Conservation (phyloP, 495 filamentous ascomycete species). For the Xylaria bambusicola region DNA sequence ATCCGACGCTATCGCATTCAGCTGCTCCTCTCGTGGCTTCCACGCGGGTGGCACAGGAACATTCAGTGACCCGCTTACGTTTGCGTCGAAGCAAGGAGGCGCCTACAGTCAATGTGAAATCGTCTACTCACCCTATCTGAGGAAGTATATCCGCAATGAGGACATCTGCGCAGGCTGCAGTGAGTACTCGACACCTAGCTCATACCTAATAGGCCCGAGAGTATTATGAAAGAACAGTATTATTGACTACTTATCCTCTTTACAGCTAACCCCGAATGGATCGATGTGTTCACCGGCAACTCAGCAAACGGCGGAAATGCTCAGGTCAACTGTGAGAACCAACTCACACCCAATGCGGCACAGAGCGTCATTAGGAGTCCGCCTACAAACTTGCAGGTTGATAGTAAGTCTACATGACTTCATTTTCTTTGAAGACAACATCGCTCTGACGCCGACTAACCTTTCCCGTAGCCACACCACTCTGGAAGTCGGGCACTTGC, state of each 20-base stretch:
- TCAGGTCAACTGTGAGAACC: slow-evolving; percentile 42
- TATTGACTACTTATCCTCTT: not conserved
- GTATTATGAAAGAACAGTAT: not conserved
- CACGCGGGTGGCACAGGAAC: slow-evolving; percentile 44
- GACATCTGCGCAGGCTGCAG: slow-evolving; percentile 25
- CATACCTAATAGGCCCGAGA: not conserved
- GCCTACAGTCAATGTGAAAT: slow-evolving; percentile 48
- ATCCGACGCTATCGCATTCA: slow-evolving; percentile 37
- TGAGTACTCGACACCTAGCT: slow-evolving; percentile 8
- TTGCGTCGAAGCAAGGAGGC: slow-evolving; percentile 41
- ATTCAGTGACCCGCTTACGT: slow-evolving; percentile 48
- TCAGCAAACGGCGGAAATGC: slow-evolving; percentile 33
- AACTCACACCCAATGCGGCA: slow-evolving; percentile 29
- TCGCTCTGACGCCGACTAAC: not conserved
- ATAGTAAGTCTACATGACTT: slow-evolving; percentile 20
- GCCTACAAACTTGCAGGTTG: slow-evolving; percentile 20
- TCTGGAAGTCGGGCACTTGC: slow-evolving; percentile 21
- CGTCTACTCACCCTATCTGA: slow-evolving; percentile 46
- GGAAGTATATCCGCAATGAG: slow-evolving; percentile 43
- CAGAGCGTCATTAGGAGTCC: slow-evolving; percentile 24
- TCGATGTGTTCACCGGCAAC: slow-evolving; percentile 28
- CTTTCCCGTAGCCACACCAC: slow-evolving; percentile 22
- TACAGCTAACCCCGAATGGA: slow-evolving; percentile 18
- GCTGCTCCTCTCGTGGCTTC: slow-evolving; percentile 37
- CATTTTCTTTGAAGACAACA: not conserved